Conservation (phyloP, 495 filamentous ascomycete genomes). For the Aspergillus ellipticus region DNA sequence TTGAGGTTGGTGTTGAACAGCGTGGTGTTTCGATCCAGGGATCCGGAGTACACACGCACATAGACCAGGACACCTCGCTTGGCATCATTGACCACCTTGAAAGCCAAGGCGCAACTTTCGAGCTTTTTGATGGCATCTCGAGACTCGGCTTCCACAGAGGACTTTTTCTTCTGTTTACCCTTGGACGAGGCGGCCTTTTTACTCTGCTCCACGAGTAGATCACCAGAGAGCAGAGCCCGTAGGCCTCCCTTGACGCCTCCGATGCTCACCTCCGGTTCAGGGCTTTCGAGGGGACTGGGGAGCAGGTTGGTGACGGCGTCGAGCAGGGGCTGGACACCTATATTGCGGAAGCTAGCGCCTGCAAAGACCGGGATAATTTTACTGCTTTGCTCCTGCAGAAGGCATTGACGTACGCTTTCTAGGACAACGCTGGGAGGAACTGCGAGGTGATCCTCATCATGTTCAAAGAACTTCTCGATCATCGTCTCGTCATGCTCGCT, state of each 20-base stretch:
- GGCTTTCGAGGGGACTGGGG: conserved; percentile 74
- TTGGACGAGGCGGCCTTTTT: conserved; percentile 34
- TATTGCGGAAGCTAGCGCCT: conserved; percentile 88
- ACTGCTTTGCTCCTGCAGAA: conserved; percentile 47
- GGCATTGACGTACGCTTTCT: conserved; percentile 66
- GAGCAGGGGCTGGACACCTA: conserved; percentile 89
- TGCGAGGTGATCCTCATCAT: conserved; percentile 64
- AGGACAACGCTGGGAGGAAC: conserved; percentile 65
- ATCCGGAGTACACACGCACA: conserved; percentile 86
- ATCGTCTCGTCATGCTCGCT: conserved; percentile 84
- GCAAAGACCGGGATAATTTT: conserved; percentile 83
- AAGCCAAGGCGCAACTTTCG: conserved; percentile 78
- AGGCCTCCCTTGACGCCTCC: conserved; percentile 50
- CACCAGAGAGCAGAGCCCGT: conserved; percentile 49
- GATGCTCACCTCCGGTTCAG: conserved; percentile 72
- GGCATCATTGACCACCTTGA: conserved; percentile 92
- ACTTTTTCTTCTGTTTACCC: conserved; percentile 42
- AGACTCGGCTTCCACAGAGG: conserved; percentile 30
- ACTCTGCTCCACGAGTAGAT: conserved; percentile 42
- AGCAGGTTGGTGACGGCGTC: conserved; percentile 85
- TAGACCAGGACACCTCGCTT: conserved; percentile 87
- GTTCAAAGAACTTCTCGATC: conserved; percentile 77
- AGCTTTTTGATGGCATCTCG: conserved; percentile 62
- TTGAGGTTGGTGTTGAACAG: conserved; percentile 88
- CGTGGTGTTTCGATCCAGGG: conserved; percentile 63